Base-by-base conservation (phyloP, 768 basidiomycete species). In the Dacryopinax primogenitus region DNA sequence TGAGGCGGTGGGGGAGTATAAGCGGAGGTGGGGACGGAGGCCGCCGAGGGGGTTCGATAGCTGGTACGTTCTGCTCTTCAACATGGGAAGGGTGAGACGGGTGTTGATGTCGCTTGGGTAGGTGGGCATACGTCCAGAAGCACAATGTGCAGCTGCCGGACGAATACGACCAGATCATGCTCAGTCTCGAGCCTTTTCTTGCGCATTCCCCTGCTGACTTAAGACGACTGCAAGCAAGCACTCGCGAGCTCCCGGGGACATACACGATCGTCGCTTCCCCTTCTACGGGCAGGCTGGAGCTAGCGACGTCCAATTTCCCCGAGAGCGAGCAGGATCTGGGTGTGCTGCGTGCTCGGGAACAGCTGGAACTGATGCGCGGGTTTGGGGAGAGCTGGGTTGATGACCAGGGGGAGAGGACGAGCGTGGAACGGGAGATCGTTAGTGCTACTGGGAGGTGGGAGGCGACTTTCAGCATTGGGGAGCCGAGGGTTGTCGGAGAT, bases 91-190 rank as follows among this genome's bases (percentile, higher is more conserved):
- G 11, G 18, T 62, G 2, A 11, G 18, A 21, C 51, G 32, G 18
- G 51, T 32, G 26, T 21, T 58, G 7, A 44, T 44, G 41, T 6
- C 15, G 18, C 51, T n/a, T n/a, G 15, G 61, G 15, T 21, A 73
- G 80, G 79, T 82, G 81, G 81, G 68, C 72, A 6, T 83, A 81
- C 70, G 78, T 78, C 30, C 66, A 76, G 47, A 67, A 74, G 36
- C 70, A 83, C 69, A 72, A 79, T 35, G 78, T 84, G 21, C 78
- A 78, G 63, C 74, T 83, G 4, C 78, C 79, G 6, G 82, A 83
- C 69, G 82, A 83, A 66, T 84, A 83, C 69, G 81, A 83, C 69
- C 78, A 80, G 64, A 82, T 84, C 64, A 67, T 73, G 66, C 69
- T 65, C 18, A 76, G 80, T 67, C 67, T 82, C 7, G 73, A 77